Percentiles rank a stretch among this genome's conserved stretches.
These are phyloP conservation scores for Candida loeiensis DNA, from an alignment of 805 yeast species.

Conservation along the genomic window DNA sequence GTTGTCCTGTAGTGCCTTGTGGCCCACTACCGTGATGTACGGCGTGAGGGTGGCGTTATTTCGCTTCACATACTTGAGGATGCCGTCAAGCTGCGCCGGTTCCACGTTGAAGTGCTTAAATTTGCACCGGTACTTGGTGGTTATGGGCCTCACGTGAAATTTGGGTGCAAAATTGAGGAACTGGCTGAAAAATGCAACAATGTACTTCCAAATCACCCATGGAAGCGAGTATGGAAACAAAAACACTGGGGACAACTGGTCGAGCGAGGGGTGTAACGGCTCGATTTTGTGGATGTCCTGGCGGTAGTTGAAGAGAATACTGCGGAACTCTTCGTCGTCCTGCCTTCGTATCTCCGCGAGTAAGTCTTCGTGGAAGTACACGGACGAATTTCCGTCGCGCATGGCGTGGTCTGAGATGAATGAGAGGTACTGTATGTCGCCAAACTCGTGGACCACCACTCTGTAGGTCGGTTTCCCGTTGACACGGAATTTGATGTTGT, in stretches of 20 bases:
- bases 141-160: conserved; percentile 5
- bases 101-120: conserved; percentile 5
- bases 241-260: conserved; percentile 5
- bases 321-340: not conserved
- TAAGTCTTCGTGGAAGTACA: conserved; percentile 8
- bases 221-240: conserved; percentile 3
- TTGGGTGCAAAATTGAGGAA: conserved; percentile 4
- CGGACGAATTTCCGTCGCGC: conserved; percentile 8
- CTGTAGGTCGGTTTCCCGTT: conserved; percentile 6
- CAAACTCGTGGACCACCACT: conserved; percentile 6
- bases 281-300: conserved; percentile 1
- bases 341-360: not conserved
- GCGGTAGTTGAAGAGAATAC: conserved; percentile 3
- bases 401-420: conserved; percentile 8
- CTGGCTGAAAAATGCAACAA: conserved; percentile 1
- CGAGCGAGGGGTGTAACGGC: conserved; percentile 3
- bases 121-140: conserved; percentile 4
- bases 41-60: conserved; percentile 7
- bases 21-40: conserved; percentile 7
- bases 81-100: not conserved
- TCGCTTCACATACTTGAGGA: conserved; percentile 4
- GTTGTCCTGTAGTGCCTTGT: conserved; percentile 5
- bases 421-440: conserved; percentile 6
- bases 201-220: conserved; percentile 5
- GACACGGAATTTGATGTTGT: conserved; percentile 5